Evolutionary conservation across 371 early-diverging fungal genomes (phyloP).

Genomic region (Mucor racemosus): DNA sequence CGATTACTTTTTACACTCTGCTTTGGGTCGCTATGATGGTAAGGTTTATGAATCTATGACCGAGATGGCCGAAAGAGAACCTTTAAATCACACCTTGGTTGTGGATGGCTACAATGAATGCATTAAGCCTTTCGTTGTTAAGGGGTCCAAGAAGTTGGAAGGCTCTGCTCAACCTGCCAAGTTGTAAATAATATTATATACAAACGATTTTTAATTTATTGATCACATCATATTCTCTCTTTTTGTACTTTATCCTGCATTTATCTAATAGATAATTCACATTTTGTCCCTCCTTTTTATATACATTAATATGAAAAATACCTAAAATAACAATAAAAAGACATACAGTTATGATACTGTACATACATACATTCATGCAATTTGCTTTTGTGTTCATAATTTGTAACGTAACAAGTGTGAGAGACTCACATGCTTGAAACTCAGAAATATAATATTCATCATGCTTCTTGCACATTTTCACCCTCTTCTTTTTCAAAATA

Average conservation of each 20-base stretch:
- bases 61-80: conserved; percentile 73
- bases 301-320: background rate
- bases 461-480: background rate
- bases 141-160: conserved; percentile 17
- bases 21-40: conserved; percentile 78
- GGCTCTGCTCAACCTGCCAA: conserved; percentile 20
- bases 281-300: background rate
- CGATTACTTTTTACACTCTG: conserved; percentile 78
- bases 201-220: background rate
- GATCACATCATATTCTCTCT: background rate
- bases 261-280: conserved; percentile 1
- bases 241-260: conserved; percentile 2
- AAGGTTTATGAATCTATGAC: conserved; percentile 75
- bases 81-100: conserved; percentile 64
- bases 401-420: conserved; percentile 2
- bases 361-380: background rate
- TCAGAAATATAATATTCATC: conserved; percentile 39
- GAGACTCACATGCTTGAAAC: conserved; percentile 63
- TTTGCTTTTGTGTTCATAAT: background rate
- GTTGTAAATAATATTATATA: conserved; percentile 19
- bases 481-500: background rate
- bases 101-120: conserved; percentile 61
- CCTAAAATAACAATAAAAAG: background rate
- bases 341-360: background rate
- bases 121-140: conserved; percentile 58